These are phyloP conservation scores for Mucor piriformis DNA, from an alignment of 371 early-diverging fungal genomes.

Conservation along the genomic window DNA sequence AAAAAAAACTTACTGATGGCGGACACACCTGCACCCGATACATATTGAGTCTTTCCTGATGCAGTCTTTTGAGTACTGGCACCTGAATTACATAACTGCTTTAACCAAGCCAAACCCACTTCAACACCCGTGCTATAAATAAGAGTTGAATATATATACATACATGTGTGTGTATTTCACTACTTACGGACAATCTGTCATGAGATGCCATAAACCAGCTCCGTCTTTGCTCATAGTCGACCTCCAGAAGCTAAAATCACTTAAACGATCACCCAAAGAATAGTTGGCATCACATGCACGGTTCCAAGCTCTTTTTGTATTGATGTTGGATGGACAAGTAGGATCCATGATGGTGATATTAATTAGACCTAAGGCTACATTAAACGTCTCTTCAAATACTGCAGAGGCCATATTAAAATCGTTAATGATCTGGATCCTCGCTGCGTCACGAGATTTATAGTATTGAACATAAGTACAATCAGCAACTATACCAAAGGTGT, in stretches of 20 bases:
- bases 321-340: slow-evolving; percentile 55
- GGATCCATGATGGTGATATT: slow-evolving; percentile 72
- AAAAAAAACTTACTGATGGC: slow-evolving; percentile 53
- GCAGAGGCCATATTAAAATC: slow-evolving; percentile 80
- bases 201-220: slow-evolving; percentile 92
- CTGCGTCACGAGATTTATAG: slow-evolving; percentile 60
- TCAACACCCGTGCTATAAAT: slow-evolving; percentile 70
- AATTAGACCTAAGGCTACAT: slow-evolving; percentile 85
- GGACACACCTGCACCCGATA: slow-evolving; percentile 90
- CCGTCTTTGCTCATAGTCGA: slow-evolving; percentile 68
- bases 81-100: slow-evolving; percentile 69
- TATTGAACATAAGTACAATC: slow-evolving; percentile 75
- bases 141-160: no score
- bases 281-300: slow-evolving; percentile 73
- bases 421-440: slow-evolving; percentile 71
- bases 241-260: slow-evolving; percentile 92
- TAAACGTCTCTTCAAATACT: slow-evolving; percentile 90
- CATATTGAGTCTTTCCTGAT: slow-evolving; percentile 51
- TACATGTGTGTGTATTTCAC: neutral
- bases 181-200: slow-evolving; percentile 82
- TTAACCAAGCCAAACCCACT: slow-evolving; percentile 94
- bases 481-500: slow-evolving; percentile 75
- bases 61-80: slow-evolving; percentile 42
- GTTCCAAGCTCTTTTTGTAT: slow-evolving; percentile 69
- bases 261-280: slow-evolving; percentile 77